Conservation (phyloP, 148 eudicot genomes). For the Arctostaphylos glauca region DNA sequence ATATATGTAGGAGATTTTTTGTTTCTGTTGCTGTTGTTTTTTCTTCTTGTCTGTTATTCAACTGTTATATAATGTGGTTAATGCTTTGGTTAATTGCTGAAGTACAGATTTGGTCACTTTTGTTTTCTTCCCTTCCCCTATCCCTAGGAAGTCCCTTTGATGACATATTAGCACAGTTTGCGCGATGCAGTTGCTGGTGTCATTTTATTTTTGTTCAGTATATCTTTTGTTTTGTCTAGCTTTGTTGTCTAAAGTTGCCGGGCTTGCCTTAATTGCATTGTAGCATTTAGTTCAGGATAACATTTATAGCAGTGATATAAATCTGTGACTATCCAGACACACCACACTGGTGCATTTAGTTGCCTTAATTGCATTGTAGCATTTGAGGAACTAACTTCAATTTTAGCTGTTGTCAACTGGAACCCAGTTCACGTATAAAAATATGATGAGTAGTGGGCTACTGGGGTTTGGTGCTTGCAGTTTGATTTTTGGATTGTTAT, state of each 20-base stretch:
- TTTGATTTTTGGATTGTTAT: neutral
- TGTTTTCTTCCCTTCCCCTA: neutral
- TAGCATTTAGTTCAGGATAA: neutral
- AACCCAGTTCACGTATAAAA: neutral
- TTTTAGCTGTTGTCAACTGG: neutral
- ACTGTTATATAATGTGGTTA: neutral
- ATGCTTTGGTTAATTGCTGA: neutral
- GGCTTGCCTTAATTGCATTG: neutral
- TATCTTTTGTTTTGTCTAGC: neutral
- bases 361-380: neutral
- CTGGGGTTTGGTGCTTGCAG: too few relatives aligned
- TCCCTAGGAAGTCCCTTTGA: neutral
- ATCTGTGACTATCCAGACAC: neutral
- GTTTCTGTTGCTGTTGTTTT: neutral
- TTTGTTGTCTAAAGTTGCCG: neutral
- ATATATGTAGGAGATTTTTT: too few relatives aligned
- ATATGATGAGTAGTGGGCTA: neutral
- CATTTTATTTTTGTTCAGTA: neutral
- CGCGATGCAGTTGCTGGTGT: neutral
- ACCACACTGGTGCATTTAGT: too few relatives aligned
- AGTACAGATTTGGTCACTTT: neutral
- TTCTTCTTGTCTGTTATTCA: neutral
- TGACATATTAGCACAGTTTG: neutral
- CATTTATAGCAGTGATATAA: neutral
- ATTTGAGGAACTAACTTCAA: neutral